Percentiles rank a stretch among this genome's conserved stretches.
These are phyloP conservation scores for Collariella sp. DNA, from an alignment of 495 filamentous ascomycete genomes.

Conservation along the genomic window DNA sequence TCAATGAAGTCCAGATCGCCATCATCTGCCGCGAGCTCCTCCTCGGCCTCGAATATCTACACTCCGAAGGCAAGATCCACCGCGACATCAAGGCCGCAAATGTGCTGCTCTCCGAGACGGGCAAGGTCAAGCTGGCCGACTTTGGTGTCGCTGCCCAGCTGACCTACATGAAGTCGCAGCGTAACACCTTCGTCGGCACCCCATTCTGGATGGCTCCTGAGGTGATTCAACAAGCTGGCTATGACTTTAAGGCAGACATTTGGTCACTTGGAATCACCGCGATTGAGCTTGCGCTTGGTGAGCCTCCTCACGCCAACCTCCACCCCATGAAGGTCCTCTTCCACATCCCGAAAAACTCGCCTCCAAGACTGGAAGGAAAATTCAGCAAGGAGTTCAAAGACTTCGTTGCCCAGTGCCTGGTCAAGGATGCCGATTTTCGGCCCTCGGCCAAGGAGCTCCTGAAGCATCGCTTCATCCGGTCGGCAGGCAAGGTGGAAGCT, in stretches of 20 bases:
- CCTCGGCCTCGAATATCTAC: slow-evolving; percentile 84
- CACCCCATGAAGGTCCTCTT: slow-evolving; percentile 99
- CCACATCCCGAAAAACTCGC: slow-evolving; percentile 83
- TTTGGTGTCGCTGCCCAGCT: slow-evolving; percentile 97
- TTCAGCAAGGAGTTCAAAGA: slow-evolving; percentile 91
- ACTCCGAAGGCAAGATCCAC: slow-evolving; percentile 92
- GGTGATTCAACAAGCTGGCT: slow-evolving; percentile 93
- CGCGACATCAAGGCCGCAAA: slow-evolving; percentile 97
- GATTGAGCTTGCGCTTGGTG: slow-evolving; percentile 85
- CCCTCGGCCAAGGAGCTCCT: slow-evolving; percentile 85
- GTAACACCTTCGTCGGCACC: slow-evolving; percentile 97
- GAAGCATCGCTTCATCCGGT: slow-evolving; percentile 78
- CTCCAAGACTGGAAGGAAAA: slow-evolving; percentile 76
- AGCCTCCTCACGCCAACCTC: slow-evolving; percentile 80
- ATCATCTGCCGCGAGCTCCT: slow-evolving; percentile 91
- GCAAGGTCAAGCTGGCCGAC: slow-evolving; percentile 93
- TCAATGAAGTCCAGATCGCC: slow-evolving; percentile 85
- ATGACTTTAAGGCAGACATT: slow-evolving; percentile 95
- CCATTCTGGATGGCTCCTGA: slow-evolving; percentile 99
- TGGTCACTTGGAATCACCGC: slow-evolving; percentile 97
- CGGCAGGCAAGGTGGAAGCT: slow-evolving; percentile 73
- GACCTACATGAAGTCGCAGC: slow-evolving; percentile 94
- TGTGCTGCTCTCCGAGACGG: slow-evolving; percentile 73
- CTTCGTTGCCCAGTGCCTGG: slow-evolving; percentile 80
- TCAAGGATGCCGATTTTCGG: slow-evolving; percentile 78